Conservation (phyloP, 2,329 filamentous ascomycete genomes). For the Dothistroma pini region DNA sequence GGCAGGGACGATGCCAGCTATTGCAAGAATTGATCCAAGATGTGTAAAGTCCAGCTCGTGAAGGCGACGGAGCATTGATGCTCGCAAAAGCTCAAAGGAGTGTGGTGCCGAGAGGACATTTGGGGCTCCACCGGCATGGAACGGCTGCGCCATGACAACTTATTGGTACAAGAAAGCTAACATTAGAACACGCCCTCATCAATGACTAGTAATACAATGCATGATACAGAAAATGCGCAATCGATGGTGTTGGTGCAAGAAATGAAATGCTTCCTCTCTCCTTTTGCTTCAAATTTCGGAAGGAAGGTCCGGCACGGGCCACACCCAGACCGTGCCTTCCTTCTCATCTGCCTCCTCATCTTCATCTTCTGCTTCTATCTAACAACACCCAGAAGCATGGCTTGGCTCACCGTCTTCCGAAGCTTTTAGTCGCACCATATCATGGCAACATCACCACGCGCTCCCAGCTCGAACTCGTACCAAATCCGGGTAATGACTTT, state of each 20-base stretch:
- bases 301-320: neutral
- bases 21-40: conserved; percentile 24
- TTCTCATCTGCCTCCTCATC: too few relatives aligned
- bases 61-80: conserved; percentile 15
- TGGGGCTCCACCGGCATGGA: conserved; percentile 21
- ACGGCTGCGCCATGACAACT: conserved; percentile 15
- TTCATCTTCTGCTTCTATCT: too few relatives aligned
- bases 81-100: conserved; percentile 17
- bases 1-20: conserved; percentile 22
- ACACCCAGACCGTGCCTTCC: neutral
- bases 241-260: neutral
- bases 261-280: neutral
- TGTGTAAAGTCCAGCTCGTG: conserved; percentile 25
- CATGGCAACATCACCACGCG: too few relatives aligned
- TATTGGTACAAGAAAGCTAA: conserved; percentile 1
- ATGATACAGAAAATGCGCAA: neutral
- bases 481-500: too few relatives aligned
- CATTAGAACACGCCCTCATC: neutral
- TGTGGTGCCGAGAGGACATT: conserved; percentile 13
- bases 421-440: too few relatives aligned
- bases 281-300: neutral
- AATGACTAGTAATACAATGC: neutral
- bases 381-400: too few relatives aligned
- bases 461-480: too few relatives aligned
- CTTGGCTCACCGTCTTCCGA: too few relatives aligned